phyloP scores from a whole-genome alignment of 148 eudicot species.

The Fagopyrum esculentum region DNA sequence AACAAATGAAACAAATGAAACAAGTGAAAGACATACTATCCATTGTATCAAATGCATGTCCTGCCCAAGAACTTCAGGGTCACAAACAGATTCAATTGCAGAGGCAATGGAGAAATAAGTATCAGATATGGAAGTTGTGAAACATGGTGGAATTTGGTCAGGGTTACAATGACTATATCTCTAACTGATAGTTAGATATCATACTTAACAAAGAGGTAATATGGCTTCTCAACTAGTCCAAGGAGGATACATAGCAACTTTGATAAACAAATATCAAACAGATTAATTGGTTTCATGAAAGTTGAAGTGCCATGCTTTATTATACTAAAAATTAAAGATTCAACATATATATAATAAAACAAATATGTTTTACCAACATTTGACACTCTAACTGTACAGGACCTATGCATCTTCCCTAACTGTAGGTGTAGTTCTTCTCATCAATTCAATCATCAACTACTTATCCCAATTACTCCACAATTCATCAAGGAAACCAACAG shows the following conservation, averaged over 20 bases:
- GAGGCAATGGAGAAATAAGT: slow-evolving; percentile 9
- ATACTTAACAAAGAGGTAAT: slow-evolving; percentile 82
- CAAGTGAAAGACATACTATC: too few species aligned
- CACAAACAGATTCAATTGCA: slow-evolving; percentile 74
- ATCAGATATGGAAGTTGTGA: not conserved
- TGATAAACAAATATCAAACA: not conserved
- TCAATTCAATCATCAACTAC: too few species aligned
- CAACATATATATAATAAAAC: too few species aligned
- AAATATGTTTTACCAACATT: too few species aligned
- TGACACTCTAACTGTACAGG: too few species aligned
- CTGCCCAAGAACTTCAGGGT: slow-evolving; percentile 74
- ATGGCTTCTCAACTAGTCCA: slow-evolving; percentile 86
- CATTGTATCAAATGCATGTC: too few species aligned
- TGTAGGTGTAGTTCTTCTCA: too few species aligned
- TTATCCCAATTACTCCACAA: too few species aligned
- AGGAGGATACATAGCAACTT: slow-evolving; percentile 28
- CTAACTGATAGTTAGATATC: slow-evolving; percentile 73
- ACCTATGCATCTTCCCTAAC: too few species aligned
- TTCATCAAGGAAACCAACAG: too few species aligned
- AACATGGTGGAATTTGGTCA: not conserved
- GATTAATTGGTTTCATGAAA: not conserved
- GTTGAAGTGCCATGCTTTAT: not conserved
- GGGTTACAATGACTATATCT: slow-evolving; percentile 56
- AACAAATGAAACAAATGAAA: too few species aligned
- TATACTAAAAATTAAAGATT: not conserved